Base-by-base conservation (phyloP, 805 yeast genomes). In the Candida ulmi region DNA sequence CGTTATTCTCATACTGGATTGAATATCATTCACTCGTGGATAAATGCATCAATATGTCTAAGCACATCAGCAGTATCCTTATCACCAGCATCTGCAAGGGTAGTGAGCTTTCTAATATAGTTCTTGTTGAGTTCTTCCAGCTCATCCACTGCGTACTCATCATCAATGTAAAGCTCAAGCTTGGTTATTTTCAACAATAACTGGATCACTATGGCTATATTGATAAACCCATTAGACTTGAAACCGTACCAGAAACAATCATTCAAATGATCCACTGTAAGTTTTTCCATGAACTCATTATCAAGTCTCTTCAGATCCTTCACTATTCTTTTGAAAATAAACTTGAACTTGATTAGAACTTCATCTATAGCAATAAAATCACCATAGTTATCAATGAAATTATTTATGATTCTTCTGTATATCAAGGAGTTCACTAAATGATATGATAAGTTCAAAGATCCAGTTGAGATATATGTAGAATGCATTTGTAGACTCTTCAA, bases 351-450 rank as follows among this genome's bases (percentile, higher is more conserved):
- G 15, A 40, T 17, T 7, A 37, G 30, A 4, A 9, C 12, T 4
- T 40, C 41, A 15, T 38, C 32, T 4, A 18, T n/a, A 8, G 24
- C 43, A 11, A 34, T 23, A 11, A 44, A 32, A 2, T 35, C 26
- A 4, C 43, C 49, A 11, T 35, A 24, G 13, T 35, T 35, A 21
- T 55, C 59, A n/a, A 53, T 45, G 26, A 46, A 50, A 13, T 41
- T 37, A 31, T 46, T 46, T 19, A 56, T 36, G 5, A 53, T 37
- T 37, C 61, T 42, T 44, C 58, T 46, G 38, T 53, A 52, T 17
- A 51, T 48, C 11, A 56, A 33, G 19, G 53, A 43, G 16, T 44
- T 33, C 17, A 53, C 24, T 5, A 51, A 39, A 33, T 52, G 52
- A 36, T 50, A 53, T 2, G 48, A 41, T 16, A 56, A 40, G 37